Conservation (phyloP, 345 rosid genomes). For the Isatis tinctoria region DNA sequence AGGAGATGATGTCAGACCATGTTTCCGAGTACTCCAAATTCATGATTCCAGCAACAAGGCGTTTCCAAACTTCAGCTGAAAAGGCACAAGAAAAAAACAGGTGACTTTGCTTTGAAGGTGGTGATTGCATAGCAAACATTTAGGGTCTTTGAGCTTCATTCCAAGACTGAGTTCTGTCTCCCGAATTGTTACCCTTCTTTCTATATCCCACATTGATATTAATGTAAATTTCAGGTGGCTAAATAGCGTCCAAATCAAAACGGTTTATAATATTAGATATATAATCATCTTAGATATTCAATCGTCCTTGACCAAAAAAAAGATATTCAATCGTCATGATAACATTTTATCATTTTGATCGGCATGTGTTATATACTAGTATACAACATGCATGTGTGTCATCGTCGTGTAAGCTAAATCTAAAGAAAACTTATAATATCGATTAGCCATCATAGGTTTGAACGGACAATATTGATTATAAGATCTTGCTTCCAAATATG, state of each 20-base stretch:
- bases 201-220: background rate
- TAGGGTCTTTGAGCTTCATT: no score
- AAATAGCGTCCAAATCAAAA: background rate
- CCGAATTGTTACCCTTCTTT: background rate
- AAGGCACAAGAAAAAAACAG: no score
- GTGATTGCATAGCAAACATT: no score
- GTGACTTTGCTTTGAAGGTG: no score
- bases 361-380: no score
- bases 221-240: background rate
- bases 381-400: background rate
- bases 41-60: no score
- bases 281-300: background rate
- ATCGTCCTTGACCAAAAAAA: no score
- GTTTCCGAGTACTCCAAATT: no score
- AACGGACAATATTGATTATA: background rate
- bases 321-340: no score
- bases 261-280: background rate
- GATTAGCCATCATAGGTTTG: background rate
- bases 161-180: no score
- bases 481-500: slow-evolving; percentile 22
- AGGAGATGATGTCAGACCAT: no score
- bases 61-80: no score
- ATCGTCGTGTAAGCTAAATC: background rate
- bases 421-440: background rate
- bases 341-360: background rate